Evolutionary conservation across 768 basidiomycete genomes (phyloP).

Genomic region (Coprinellus micaceus): DNA sequence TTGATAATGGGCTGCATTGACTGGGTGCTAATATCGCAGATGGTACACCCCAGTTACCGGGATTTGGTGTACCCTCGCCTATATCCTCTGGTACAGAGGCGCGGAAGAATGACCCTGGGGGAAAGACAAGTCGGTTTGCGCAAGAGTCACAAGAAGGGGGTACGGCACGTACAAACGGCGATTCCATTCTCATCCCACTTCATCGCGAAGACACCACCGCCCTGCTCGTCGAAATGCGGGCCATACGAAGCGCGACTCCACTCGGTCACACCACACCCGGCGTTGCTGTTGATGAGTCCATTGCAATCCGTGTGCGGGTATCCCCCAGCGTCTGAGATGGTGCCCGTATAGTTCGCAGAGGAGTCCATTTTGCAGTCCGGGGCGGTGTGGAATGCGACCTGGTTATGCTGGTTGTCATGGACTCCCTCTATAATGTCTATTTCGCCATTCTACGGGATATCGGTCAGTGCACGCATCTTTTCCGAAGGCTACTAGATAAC

Average conservation of each 20-base stretch:
- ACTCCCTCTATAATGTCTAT: constrained; percentile 85
- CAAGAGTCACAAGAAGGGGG: no score
- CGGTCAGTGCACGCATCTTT: neutral
- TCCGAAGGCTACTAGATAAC: neutral
- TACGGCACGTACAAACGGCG: no score
- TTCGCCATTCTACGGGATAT: constrained; percentile 44
- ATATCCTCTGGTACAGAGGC: constrained; percentile 73
- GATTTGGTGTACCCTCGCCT: constrained; percentile 54
- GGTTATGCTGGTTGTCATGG: constrained; percentile 80
- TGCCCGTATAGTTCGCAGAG: no score
- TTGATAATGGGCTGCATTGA: constrained; percentile 55
- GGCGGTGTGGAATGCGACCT: constrained; percentile 74
- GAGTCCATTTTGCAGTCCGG: no score
- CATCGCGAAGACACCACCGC: constrained; percentile 86
- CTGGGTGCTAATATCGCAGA: constrained; percentile 57
- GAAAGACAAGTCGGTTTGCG: no score
- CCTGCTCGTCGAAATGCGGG: constrained; percentile 70
- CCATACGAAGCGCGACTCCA: constrained; percentile 84
- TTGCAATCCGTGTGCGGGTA: no score
- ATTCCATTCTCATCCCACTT: constrained; percentile 82
- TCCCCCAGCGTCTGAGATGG: no score
- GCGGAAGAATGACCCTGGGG: constrained; percentile 86
- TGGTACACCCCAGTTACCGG: constrained; percentile 66
- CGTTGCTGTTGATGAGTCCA: constrained; percentile 31
- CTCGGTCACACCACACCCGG: constrained; percentile 76